A percentile compares a stretch with the other conserved stretches of the same genome.
phyloP scores from a whole-genome alignment of 805 yeast genomes.

The Zygoascus bituminiphila region DNA sequence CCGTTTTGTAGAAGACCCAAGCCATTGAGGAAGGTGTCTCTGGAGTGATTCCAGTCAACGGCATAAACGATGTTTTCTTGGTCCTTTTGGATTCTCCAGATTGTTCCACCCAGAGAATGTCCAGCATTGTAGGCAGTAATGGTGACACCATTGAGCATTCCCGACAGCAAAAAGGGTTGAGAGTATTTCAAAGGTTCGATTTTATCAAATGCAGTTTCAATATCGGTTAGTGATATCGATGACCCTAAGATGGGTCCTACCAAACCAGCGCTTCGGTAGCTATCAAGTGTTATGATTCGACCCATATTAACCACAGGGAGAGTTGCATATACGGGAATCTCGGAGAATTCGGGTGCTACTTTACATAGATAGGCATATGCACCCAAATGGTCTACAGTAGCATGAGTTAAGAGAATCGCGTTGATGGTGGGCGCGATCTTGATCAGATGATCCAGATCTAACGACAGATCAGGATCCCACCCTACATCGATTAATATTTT shows the following conservation, averaged over 20 bases:
- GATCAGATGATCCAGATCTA: constrained; percentile 14
- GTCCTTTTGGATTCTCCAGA: constrained; percentile 70
- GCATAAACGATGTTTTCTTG: constrained; percentile 81
- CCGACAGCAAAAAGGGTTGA: constrained; percentile 60
- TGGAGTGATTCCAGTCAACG: constrained; percentile 91
- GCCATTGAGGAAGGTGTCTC: constrained; percentile 73
- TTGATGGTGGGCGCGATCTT: constrained; percentile 32
- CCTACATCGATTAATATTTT: constrained; percentile 33
- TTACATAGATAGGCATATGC: constrained; percentile 63
- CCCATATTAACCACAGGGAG: constrained; percentile 87
- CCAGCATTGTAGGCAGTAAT: constrained; percentile 87
- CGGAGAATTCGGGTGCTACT: constrained; percentile 46
- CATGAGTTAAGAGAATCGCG: constrained; percentile 74
- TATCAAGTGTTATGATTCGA: constrained; percentile 74
- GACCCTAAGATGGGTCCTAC: constrained; percentile 58
- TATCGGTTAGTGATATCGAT: constrained; percentile 55
- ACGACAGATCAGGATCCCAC: constrained; percentile 28
- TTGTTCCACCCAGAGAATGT: constrained; percentile 86
- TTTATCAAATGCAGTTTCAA: constrained; percentile 72
- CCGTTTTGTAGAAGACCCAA: constrained; percentile 56
- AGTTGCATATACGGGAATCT: constrained; percentile 76
- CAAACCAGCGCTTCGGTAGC: constrained; percentile 63
- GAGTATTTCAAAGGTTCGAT: constrained; percentile 65
- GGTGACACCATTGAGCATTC: constrained; percentile 45
- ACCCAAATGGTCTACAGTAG: constrained; percentile 71